Evolutionary conservation across 805 yeast genomes (phyloP).

Genomic region (Torulaspora franciscae): DNA sequence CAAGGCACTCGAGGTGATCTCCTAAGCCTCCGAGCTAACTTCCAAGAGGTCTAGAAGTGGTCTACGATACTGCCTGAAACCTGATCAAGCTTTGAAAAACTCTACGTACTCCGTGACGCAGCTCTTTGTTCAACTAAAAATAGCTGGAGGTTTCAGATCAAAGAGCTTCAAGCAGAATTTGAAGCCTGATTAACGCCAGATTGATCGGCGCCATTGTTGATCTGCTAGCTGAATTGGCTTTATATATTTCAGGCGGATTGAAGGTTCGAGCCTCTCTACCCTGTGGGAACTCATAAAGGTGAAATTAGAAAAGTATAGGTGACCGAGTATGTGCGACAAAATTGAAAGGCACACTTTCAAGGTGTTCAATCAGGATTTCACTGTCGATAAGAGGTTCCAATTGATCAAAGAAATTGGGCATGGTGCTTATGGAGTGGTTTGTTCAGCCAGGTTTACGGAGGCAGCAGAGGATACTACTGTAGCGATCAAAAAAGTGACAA

Average conservation of each 20-base stretch:
- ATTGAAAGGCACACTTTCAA: constrained; percentile 48
- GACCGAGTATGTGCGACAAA: constrained; percentile 23
- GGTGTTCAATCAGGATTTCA: constrained; percentile 85
- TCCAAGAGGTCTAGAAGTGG: neutral
- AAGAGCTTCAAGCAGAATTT: neutral
- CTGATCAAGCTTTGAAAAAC: neutral
- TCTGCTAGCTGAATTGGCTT: neutral
- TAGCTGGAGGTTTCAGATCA: constrained; percentile 9
- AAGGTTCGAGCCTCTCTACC: neutral
- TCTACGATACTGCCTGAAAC: neutral
- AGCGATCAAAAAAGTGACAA: constrained; percentile 94
- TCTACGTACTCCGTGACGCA: constrained; percentile 2
- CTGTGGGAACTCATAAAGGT: too few species aligned
- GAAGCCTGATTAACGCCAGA: neutral
- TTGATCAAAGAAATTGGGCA: constrained; percentile 92
- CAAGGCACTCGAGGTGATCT: constrained; percentile 37
- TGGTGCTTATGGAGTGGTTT: constrained; percentile 96
- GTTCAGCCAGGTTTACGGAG: constrained; percentile 81
- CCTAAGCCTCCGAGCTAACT: neutral
- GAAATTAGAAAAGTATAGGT: neutral
- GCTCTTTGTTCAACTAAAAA: constrained; percentile 1
- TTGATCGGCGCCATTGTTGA: neutral
- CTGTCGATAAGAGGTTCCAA: constrained; percentile 83
- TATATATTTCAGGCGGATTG: neutral
- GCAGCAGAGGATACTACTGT: constrained; percentile 73